Evolutionary conservation across 441 rosid species (phyloP), one percentile per base, ranked within the genome.

Genomic region (Erodium moschatum): DNA sequence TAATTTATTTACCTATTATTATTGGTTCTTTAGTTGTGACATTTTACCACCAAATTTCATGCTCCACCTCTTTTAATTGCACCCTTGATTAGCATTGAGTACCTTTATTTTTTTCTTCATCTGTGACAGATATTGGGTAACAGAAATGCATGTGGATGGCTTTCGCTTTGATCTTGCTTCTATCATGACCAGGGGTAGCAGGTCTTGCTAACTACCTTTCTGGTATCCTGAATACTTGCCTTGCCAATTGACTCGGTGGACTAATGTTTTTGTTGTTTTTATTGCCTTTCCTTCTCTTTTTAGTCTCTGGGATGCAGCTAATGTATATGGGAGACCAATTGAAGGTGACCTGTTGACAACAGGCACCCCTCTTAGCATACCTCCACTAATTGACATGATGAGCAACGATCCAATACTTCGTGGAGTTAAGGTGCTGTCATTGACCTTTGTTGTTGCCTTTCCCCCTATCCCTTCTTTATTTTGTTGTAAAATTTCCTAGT

Each of bases 141-240:
- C 84, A 65, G 98, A 93, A 81, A 87, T 93, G 92, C 98, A 93
- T 74, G 96, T 89, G 5, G 97, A 93, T 79, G 98, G 98, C 60
- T 93, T 93, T 80, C 98, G 98, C 78, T 93, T 91, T 83, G 97
- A 93, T 80, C 98, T 93, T 79, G 98, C 91, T 77, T 93, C 97
- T 54, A 89, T 91, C 70, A 85, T 93, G 96, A 90, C 98, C 69
- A 87, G 98, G 84, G 72, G 96, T 73, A 88, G 92, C 83, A 88
- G 98, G 95, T 89, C 69, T 44, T 38, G 54, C 54, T 52, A 58
- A 70, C 66, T 67, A 21, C 71, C 64, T 65, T 11, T 61, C 27
- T 19, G 46, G 67, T 35, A 63, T 35, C 11, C 40, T n/a, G 29
- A 69, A 6, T 35, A 58, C 27, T 24, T 24, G 58, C 46, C 27